Evolutionary conservation across 208 protist genomes (phyloP).

Genomic region (Trypanosomatidae sp.): DNA sequence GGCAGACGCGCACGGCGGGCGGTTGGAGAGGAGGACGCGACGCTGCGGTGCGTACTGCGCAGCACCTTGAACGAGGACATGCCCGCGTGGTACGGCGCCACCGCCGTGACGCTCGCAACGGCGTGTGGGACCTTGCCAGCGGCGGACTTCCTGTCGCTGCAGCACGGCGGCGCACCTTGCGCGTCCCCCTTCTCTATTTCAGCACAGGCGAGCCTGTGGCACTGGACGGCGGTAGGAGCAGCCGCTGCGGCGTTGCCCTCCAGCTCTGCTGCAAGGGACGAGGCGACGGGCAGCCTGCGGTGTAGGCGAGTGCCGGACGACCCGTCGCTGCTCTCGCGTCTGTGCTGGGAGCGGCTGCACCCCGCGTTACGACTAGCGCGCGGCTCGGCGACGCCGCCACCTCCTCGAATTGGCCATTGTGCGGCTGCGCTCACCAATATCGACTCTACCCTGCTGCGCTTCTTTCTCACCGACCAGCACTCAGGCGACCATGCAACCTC

Average conservation of each 20-base stretch:
- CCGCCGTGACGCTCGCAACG: slow-evolving; percentile 26
- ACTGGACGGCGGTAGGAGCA: slow-evolving; percentile 9
- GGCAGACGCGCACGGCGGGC: background rate
- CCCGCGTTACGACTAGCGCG: slow-evolving; percentile 13
- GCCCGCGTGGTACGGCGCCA: slow-evolving; percentile 40
- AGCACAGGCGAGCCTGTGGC: slow-evolving; percentile 18
- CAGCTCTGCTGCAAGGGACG: slow-evolving; percentile 1
- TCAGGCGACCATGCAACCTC: background rate
- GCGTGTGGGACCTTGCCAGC: no score
- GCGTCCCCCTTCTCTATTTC: slow-evolving; percentile 21
- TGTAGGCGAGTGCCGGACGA: slow-evolving; percentile 21
- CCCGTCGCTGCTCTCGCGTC: slow-evolving; percentile 9
- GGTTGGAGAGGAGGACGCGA: slow-evolving; percentile 6
- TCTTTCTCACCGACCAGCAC: slow-evolving; percentile 23
- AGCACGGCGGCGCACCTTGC: slow-evolving; percentile 30
- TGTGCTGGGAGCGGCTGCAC: slow-evolving; percentile 23
- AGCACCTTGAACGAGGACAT: slow-evolving; percentile 38
- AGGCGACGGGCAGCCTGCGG: slow-evolving; percentile 2
- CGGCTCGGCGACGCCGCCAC: slow-evolving; percentile 2
- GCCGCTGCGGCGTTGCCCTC: background rate
- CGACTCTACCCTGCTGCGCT: slow-evolving; percentile 14
- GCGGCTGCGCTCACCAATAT: slow-evolving; percentile 11
- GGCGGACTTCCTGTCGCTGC: slow-evolving; percentile 12
- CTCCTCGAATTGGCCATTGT: slow-evolving; percentile 36
- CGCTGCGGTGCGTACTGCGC: slow-evolving; percentile 33